A percentile compares a stretch with the other conserved stretches of the same genome.
Evolutionary conservation across 1,284 basidiomycete genomes (phyloP).

Genomic region (Sutorius eximius): DNA sequence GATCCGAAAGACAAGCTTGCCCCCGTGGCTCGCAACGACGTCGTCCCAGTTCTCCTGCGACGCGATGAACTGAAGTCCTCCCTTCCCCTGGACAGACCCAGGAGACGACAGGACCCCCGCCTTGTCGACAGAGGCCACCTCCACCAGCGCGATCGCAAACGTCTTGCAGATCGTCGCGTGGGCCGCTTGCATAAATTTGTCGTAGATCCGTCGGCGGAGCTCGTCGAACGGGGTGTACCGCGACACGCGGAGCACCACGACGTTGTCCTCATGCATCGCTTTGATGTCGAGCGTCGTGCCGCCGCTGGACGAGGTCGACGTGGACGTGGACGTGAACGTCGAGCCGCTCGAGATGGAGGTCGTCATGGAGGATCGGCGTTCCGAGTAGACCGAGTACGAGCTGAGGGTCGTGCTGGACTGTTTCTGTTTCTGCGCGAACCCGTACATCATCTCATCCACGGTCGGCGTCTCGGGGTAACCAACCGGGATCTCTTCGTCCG

Average conservation of each 20-base stretch:
- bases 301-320: conserved; percentile 19
- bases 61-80: conserved; percentile 37
- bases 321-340: conserved; percentile 5
- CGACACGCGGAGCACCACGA: conserved; percentile 59
- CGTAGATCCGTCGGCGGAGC: conserved; percentile 54
- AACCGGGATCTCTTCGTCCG: conserved; percentile 23
- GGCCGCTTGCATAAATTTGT: conserved; percentile 63
- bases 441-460: conserved; percentile 9
- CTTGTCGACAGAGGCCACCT: conserved; percentile 20
- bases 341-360: conserved; percentile 34
- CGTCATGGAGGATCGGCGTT: conserved; percentile 26
- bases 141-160: conserved; percentile 55
- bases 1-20: conserved; percentile 34
- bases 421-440: conserved; percentile 10
- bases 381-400: conserved; percentile 14
- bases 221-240: conserved; percentile 47
- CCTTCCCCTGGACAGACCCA: conserved; percentile 15
- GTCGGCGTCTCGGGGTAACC: conserved; percentile 25
- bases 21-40: conserved; percentile 27
- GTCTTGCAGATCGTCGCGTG: conserved; percentile 49
- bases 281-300: conserved; percentile 55
- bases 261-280: conserved; percentile 57
- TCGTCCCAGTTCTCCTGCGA: conserved; percentile 44
- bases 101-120: conserved; percentile 32
- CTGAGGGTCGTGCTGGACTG: conserved; percentile 8